Base-by-base conservation (phyloP, 169 alveolate genomes). In the Eimeria necatrix region DNA sequence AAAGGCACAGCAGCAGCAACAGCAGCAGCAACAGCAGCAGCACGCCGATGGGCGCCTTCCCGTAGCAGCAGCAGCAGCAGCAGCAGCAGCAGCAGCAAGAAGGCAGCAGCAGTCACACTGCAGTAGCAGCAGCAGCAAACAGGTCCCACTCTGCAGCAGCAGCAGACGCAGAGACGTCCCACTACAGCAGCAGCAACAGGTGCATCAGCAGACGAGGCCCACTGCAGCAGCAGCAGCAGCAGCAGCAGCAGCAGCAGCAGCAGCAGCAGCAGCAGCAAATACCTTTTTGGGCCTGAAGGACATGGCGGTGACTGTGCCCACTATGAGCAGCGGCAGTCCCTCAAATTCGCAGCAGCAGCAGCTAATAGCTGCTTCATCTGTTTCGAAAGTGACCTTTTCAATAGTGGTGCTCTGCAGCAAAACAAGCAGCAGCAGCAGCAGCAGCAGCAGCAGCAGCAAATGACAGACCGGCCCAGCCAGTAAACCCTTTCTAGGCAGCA, bases 351-450 rank as follows among this genome's bases (percentile, higher is more conserved):
- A 95, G 90, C 97, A 96, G 95, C 98, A 97, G 56, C 98, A 97
- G 22, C 99, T 97, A 64, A 99, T 95, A 9, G 99, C 99, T 20
- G 99, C 99, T 95, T 99, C 99, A 95, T 99, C 99, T 86, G 98
- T 96, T 64, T 98, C 99, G 80, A 99, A 97, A 59, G 98, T 97
- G 48, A 98, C 96, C 93, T 98, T 96, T 60, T 97, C 99, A 53
- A 98, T 60, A 10, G 99, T 98, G 78, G 96, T 95, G 56, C 95
- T 80, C 96, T 87, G 78, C 32, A 52, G 78, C n/a, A 12, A 32
- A 53, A 26, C 0, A 32, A 46, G 20, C 41, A 12, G 48, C 24
- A 14, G 6, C 51, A 18, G 41, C 80, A n/a, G 46, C 46, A n/a
- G 80, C 48, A 18, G 48, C 24, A 14, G 6, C 51, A 18, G 41